Evolutionary conservation across 2,329 filamentous ascomycete species (phyloP).

Genomic region (Geosmithia morbida): DNA sequence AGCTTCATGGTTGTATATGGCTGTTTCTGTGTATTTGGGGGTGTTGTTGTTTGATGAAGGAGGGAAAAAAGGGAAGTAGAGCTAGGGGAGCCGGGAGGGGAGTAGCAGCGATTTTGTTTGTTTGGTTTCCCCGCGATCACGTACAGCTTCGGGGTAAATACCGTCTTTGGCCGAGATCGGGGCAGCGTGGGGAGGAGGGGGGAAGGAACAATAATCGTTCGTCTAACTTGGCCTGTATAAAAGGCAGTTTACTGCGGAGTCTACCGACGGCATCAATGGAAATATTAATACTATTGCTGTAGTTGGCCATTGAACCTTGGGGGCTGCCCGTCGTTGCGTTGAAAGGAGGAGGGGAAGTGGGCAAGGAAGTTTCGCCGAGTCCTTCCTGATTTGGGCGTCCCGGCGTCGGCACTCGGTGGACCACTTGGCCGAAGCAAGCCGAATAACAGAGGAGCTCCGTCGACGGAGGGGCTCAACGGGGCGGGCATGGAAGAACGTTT

Average conservation of each 20-base stretch:
- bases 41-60: neutral
- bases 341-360: neutral
- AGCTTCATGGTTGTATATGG: conserved; percentile 36
- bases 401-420: neutral
- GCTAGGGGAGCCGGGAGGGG: too few species aligned
- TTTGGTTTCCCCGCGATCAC: too few species aligned
- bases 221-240: too few species aligned
- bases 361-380: neutral
- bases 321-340: neutral
- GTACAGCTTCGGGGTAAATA: neutral
- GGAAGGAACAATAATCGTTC: too few species aligned
- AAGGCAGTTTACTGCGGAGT: too few species aligned
- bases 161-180: neutral
- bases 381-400: neutral
- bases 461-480: neutral
- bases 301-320: neutral
- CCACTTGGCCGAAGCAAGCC: neutral
- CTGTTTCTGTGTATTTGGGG: neutral
- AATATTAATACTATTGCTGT: too few species aligned
- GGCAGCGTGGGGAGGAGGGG: neutral
- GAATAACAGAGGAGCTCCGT: neutral
- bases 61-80: too few species aligned
- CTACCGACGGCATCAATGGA: too few species aligned
- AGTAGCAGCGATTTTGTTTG: too few species aligned
- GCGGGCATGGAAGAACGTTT: neutral